A percentile compares a stretch with the other conserved stretches of the same genome.
Conservation (phyloP, 306 rosid genomes). For the Glycine latifolia region DNA sequence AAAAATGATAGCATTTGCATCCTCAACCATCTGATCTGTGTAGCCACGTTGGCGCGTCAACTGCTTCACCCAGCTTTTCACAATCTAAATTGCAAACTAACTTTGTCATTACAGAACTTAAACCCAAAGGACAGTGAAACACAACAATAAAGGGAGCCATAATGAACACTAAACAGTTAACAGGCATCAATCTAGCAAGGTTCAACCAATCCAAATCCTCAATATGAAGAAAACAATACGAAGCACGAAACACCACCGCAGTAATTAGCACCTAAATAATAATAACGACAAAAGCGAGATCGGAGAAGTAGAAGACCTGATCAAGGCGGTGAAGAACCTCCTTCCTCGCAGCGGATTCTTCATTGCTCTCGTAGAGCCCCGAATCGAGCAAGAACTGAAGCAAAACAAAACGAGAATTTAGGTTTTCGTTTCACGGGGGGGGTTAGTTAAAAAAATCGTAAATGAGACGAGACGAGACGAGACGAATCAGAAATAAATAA, state of each 20-base stretch:
- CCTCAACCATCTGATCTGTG: conserved; percentile 97
- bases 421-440: not conserved
- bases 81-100: conserved; percentile 64
- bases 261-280: conserved; percentile 9
- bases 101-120: conserved; percentile 36
- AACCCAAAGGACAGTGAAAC: conserved; percentile 21
- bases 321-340: conserved; percentile 82
- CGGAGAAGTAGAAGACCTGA: conserved; percentile 57
- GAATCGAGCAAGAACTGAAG: conserved; percentile 77
- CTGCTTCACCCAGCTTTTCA: conserved; percentile 92
- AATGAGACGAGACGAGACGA: no score
- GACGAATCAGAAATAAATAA: not conserved
- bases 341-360: conserved; percentile 67
- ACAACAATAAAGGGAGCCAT: conserved; percentile 15
- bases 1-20: conserved; percentile 87
- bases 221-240: no score
- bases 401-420: not conserved
- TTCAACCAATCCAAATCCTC: not conserved
- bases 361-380: conserved; percentile 81
- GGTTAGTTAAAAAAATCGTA: not conserved
- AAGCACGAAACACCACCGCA: not conserved
- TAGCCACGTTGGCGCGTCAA: conserved; percentile 87
- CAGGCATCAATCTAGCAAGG: conserved; percentile 29
- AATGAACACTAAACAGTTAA: not conserved
- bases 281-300: not conserved